Evolutionary conservation across 495 filamentous ascomycete species (phyloP).

Genomic region (Hypoxylon rickii): DNA sequence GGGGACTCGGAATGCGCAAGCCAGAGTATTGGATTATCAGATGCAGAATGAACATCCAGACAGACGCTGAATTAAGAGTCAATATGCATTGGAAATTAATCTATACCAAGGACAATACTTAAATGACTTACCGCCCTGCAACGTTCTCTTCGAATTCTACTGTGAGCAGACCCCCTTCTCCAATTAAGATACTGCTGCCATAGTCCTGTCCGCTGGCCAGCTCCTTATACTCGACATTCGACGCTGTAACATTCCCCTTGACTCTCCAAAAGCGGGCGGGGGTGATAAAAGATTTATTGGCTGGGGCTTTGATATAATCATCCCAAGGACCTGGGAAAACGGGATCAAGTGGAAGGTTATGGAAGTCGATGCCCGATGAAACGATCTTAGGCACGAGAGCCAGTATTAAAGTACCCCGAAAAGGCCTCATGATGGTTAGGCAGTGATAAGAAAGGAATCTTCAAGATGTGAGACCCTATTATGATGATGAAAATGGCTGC

Average conservation of each 20-base stretch:
- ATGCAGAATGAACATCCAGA: constrained; percentile 31
- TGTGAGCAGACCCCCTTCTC: constrained; percentile 41
- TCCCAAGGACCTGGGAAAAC: constrained; percentile 46
- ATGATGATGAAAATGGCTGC: too few species aligned
- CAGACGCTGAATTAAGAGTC: constrained; percentile 17
- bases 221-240: not conserved
- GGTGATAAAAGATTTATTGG: constrained; percentile 38
- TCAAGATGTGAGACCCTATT: too few species aligned
- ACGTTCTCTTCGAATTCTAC: constrained; percentile 48
- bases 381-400: not conserved
- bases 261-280: constrained; percentile 29
- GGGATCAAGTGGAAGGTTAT: constrained; percentile 32
- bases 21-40: constrained; percentile 34
- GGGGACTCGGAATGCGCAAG: constrained; percentile 46
- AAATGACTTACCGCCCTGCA: constrained; percentile 39
- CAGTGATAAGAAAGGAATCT: not conserved
- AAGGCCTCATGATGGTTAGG: not conserved
- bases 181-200: constrained; percentile 27
- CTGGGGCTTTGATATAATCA: constrained; percentile 40
- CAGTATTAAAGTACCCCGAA: not conserved
- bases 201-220: constrained; percentile 18
- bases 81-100: constrained; percentile 3
- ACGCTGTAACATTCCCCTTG: constrained; percentile 29
- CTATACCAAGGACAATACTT: not conserved
- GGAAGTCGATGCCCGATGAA: constrained; percentile 28